Base-by-base conservation (phyloP, 208 protist genomes). In the Trypanosoma avium region DNA sequence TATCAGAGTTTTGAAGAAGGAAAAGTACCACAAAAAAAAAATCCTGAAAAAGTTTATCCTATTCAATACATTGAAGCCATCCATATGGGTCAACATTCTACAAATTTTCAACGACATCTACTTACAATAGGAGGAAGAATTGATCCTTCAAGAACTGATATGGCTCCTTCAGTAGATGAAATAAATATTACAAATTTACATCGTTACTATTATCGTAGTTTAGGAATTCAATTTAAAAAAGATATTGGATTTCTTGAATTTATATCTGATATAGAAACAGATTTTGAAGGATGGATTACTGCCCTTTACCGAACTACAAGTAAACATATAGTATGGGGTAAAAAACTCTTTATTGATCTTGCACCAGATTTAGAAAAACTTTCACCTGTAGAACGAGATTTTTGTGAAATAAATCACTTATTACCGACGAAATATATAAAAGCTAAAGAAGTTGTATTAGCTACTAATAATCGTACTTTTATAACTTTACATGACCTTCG, bases 231-330 rank as follows among this genome's bases (percentile, higher is more conserved):
- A 32, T 77, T 76, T 22, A 27, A 8, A 40, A 72, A 77, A 27
- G 22, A 68, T 24, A 57, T 38, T 1, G 26, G 27, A 21, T 58
- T 22, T 30, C 27, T 76, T 5, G 27, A 53, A 15, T 67, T 76
- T 53, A 50, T 76, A 19, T 48, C 26, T 36, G 70, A 76, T 9
- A 74, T 42, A 22, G 57, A 59, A 17, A 60, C 59, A 3, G 70
- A 76, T 40, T 76, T 76, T 55, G 70, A 76, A 59, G 70, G 66
- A 38, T 70, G 47, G 63, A n/a, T 76, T 17, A 58, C 75, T 19
- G 67, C 35, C 8, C 42, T 76, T 21, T 54, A 76, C 35, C 61
- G 54, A 22, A 62, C 53, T 42, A 57, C 47, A 47, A 6, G 69
- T 4, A 45, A 36, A 29, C 17, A 12, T 13, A 17, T 43, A 4